Base-by-base conservation (phyloP, 208 protist species). In the Crithidia expoeki region DNA sequence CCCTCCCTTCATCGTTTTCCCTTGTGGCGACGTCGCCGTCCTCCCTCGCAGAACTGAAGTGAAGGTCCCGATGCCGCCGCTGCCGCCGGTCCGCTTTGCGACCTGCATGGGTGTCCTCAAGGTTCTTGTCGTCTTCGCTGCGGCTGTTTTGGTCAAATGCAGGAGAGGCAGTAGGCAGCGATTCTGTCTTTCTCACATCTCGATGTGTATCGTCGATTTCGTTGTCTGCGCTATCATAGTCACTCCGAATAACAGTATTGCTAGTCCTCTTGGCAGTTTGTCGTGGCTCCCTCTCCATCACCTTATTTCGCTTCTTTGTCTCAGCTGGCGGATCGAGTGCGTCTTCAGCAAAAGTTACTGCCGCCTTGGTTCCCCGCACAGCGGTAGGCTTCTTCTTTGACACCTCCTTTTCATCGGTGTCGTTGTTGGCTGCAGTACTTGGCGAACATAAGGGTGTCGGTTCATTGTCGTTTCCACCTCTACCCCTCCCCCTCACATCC, bases 61-160 rank as follows among this genome's bases (percentile, higher is more conserved):
- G 61, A 17, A 67, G 57, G 49, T 47, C 61, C 33, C 61, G 61
- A 9, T 55, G 42, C 27, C 28, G 30, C 10, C 46, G 47, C 61
- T 47, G 60, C 30, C 4, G 46, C 34, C 27, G 34, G 19, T 3
- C 16, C 27, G 49, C 46, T 42, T 65, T 28, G 1, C 56, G 34
- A 4, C 16, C 23, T 12, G 56, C 56, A 11, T 32, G 36, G 21
- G 47, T 23, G 12, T 34, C 21, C 2, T 47, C 34, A 5, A 17
- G 2, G n/a, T 36, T 7, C 36, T 28, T 36, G 5, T 47, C 58
- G 25, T 30, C 38, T 16, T 5, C 19, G 56, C 33, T 49, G 23
- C 23, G 4, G 36, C 56, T 49, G 6, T 23, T 33, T n/a, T n/a
- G n/a, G n/a, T n/a, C n/a, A n/a, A n/a, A n/a, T n/a, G n/a, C n/a